These are phyloP conservation scores for Pichia sp. DNA, from an alignment of 1,139 yeast species.

Conservation along the genomic window DNA sequence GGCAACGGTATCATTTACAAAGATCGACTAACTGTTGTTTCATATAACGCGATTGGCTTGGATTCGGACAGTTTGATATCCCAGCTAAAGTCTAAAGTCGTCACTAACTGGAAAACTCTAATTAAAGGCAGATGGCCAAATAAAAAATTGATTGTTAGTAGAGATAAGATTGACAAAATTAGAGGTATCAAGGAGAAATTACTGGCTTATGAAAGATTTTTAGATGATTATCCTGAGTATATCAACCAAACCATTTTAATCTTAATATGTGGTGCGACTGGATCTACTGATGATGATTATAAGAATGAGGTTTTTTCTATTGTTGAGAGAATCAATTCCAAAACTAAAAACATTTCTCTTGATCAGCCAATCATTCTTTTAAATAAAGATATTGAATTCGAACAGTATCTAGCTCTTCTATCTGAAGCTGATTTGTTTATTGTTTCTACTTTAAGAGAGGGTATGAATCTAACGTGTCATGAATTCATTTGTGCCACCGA, in stretches of 20 bases:
- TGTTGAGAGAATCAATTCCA: conserved; percentile 77
- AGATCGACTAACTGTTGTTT: conserved; percentile 59
- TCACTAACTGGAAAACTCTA: conserved; percentile 58
- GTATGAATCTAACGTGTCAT: conserved; percentile 93
- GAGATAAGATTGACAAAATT: conserved; percentile 82
- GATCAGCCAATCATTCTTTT: conserved; percentile 78
- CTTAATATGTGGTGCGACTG: conserved; percentile 66
- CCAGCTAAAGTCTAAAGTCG: conserved; percentile 43
- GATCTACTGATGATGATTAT: conserved; percentile 42
- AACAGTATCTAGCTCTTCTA: conserved; percentile 79
- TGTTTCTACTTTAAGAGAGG: conserved; percentile 90
- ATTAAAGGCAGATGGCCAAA: conserved; percentile 74
- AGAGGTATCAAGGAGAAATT: conserved; percentile 87
- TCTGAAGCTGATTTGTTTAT: conserved; percentile 83
- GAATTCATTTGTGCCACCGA: conserved; percentile 79
- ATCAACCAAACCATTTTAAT: conserved; percentile 66
- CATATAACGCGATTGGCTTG: conserved; percentile 78
- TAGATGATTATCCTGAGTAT: conserved; percentile 62
- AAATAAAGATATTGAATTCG: conserved; percentile 82
- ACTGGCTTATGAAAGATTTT: conserved; percentile 75
- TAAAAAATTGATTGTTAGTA: conserved; percentile 66
- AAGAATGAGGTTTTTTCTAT: conserved; percentile 70
- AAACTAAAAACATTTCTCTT: conserved; percentile 63
- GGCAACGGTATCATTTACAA: conserved; percentile 65
- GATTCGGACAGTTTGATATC: conserved; percentile 55